These are phyloP conservation scores for Talaromyces islandicus DNA, from an alignment of 2,329 filamentous ascomycete species.

Conservation along the genomic window DNA sequence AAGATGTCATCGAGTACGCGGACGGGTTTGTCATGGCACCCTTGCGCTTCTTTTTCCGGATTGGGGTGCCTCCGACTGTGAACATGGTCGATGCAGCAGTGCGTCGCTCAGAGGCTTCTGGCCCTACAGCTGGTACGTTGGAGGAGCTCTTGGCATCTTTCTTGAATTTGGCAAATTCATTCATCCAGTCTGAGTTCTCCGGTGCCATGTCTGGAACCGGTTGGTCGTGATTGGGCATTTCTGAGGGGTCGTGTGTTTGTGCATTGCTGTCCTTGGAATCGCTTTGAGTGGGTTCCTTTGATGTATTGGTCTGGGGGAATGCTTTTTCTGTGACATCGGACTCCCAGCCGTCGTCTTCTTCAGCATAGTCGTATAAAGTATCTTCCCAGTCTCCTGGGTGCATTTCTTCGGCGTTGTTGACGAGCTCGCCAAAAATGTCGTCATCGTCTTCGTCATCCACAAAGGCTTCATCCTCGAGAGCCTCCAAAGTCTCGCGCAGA, in stretches of 20 bases:
- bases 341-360: conserved; percentile 84
- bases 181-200: conserved; percentile 78
- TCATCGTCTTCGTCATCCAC: conserved; percentile 74
- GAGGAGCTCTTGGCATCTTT: conserved; percentile 53
- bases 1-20: conserved; percentile 86
- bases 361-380: conserved; percentile 44
- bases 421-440: conserved; percentile 74
- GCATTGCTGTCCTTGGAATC: conserved; percentile 36
- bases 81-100: conserved; percentile 41
- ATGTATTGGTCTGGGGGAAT: conserved; percentile 32
- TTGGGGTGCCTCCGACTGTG: conserved; percentile 58
- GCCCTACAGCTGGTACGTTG: conserved; percentile 1
- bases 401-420: conserved; percentile 61
- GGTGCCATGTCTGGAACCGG: conserved; percentile 44
- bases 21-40: conserved; percentile 84
- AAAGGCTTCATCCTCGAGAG: conserved; percentile 90
- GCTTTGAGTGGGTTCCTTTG: conserved; percentile 28
- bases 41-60: conserved; percentile 85
- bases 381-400: conserved; percentile 76
- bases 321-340: conserved; percentile 86
- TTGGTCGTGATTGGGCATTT: conserved; percentile 31
- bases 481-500: conserved; percentile 83
- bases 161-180: conserved; percentile 92
- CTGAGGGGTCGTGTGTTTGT: conserved; percentile 20
- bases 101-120: conserved; percentile 25